Evolutionary conservation across 2,329 filamentous ascomycete genomes (phyloP), one percentile per base, ranked within the genome.

Genomic region (Venturia asperata): DNA sequence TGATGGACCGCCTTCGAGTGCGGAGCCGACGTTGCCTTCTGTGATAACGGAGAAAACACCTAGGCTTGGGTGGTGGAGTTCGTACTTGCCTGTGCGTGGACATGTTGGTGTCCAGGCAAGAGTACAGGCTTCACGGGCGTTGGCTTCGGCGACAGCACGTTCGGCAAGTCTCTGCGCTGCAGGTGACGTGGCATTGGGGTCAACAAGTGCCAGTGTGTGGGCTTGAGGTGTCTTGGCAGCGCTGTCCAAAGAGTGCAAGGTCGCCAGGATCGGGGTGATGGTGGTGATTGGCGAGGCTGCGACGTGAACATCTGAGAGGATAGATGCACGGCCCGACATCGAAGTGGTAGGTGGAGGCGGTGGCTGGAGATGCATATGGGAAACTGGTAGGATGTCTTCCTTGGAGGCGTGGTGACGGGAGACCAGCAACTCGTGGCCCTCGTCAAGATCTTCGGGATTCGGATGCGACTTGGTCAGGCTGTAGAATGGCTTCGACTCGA

Each of bases 401-500:
- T 72, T 72, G 11, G 64, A 65, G 24, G 34, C 39, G 24, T 65
- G 64, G n/a, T 65, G 64, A 9, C 76, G 72, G 61, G 74, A 73
- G 24, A 77, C 75, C 10, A 76, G 66, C 30, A 77, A 64, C 68
- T 77, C 67, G 68, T 75, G 70, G 77, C 77, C 68, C 21, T 73
- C 72, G 1, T 75, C 70, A 49, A 75, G 74, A 0, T 87, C 86
- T 70, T 88, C 85, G 68, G 85, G 81, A 0, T 84, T 79, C 47
- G 79, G 80, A 67, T 87, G 78, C 1, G 82, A 47, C 82, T 69
- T 89, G 79, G 70, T 85, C 68, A 91, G 77, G 66, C 82, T 85
- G 76, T 90, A 91, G 69, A 90, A 86, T 0, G 87, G 86, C 67
- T 88, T 83, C 0, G 87, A 88, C 1, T 85, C 85, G 17, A 89